Percentiles rank a stretch among this genome's conserved stretches.
phyloP scores from a whole-genome alignment of 2,329 filamentous ascomycete species.

The Curvularia lunata region DNA sequence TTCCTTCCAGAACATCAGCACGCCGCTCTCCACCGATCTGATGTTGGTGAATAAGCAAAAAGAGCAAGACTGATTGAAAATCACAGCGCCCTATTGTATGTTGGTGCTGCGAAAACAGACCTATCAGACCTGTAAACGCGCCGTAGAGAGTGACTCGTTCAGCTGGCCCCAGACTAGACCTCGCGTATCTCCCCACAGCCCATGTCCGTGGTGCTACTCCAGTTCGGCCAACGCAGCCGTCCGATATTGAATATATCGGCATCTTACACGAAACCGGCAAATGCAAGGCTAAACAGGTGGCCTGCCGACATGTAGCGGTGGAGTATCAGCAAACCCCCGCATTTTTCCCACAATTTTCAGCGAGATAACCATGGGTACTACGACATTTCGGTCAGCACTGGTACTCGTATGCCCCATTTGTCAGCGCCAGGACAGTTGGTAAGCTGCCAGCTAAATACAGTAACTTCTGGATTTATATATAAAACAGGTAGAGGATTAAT shows the following conservation, averaged over 20 bases:
- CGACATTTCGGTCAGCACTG: neutral
- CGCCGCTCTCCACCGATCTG: neutral
- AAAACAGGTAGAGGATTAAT: neutral
- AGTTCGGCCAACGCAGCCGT: neutral
- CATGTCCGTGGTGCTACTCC: neutral
- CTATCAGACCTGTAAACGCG: neutral
- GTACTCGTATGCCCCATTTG: neutral
- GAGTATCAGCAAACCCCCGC: neutral
- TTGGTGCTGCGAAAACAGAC: neutral
- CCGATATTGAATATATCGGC: neutral
- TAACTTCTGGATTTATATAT: neutral
- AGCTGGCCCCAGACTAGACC: neutral
- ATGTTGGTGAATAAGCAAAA: conserved; percentile 1
- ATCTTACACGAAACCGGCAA: neutral
- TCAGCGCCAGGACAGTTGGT: neutral
- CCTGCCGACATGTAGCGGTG: neutral
- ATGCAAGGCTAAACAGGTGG: neutral
- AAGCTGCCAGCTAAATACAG: neutral
- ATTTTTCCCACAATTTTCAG: neutral
- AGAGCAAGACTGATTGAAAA: neutral
- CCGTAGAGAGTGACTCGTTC: neutral
- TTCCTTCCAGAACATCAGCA: neutral
- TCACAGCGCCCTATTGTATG: neutral
- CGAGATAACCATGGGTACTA: neutral
- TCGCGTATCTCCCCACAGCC: neutral